Base-by-base conservation (phyloP, 2,329 filamentous ascomycete species). In the Beauveria rudraprayagi region DNA sequence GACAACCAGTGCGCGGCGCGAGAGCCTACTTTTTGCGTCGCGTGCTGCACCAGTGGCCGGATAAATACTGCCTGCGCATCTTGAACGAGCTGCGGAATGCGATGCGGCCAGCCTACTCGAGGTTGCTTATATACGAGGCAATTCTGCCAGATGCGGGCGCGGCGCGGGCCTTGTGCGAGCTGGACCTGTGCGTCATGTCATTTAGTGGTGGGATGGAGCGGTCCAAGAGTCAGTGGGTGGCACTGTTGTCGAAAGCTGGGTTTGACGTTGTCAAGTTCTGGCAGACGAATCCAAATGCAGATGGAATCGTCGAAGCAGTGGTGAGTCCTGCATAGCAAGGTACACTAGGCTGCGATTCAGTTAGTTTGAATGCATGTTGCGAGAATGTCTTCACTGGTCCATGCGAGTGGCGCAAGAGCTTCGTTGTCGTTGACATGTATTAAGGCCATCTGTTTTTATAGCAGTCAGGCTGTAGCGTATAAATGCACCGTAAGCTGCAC, bases 1-100 rank as follows among this genome's bases (percentile, higher is more conserved):
- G 67, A n/a, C 72, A 74, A 54, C 70, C 70, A 2, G 64, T 76
- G 0, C 71, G 74, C 67, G 63, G 67, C 19, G 65, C 67, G 2
- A 63, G 66, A 10, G 66, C 64, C 1, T 68, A 68, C 64, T 68
- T 66, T 46, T 65, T 69, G 63, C 67, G 68, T 58, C 66, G 63
- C 11, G 60, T 67, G 16, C 56, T 70, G 16, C 68, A 68, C 37
- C 64, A 70, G 60, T 70, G 66, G 64, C 61, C 68, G 3, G 66
- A 69, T 28, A n/a, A 60, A 19, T 62, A 64, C 30, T 63, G 61
- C 14, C 50, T 61, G 11, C 56, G 64, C 47, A 68, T 70, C 7
- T 55, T 69, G 19, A 41, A 24, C 24, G 56, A 56, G 19, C 53
- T 65, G 30, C 51, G 48, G n/a, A 59, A 47, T 4, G 64, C 64